phyloP scores from a whole-genome alignment of 306 rosid species.

The Cicer judaicum region DNA sequence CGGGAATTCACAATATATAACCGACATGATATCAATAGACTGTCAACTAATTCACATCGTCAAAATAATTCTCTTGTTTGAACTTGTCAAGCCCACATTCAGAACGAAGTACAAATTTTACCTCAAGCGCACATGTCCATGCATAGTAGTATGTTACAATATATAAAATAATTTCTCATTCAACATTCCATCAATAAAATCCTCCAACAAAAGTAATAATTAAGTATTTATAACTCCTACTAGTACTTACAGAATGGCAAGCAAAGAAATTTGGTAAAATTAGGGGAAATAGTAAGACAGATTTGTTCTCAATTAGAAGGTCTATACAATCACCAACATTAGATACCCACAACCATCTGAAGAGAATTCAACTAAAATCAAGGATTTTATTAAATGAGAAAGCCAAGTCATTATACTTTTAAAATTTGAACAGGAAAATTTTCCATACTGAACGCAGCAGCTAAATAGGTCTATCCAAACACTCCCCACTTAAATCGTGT shows the following conservation, averaged over 20 bases:
- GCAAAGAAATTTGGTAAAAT: not conserved
- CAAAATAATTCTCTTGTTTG: constrained; percentile 6
- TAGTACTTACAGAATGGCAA: constrained; percentile 10
- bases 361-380: constrained; percentile 32
- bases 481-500: constrained; percentile 14
- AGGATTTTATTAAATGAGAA: constrained; percentile 21
- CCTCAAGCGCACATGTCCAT: not conserved
- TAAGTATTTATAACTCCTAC: constrained; percentile 8
- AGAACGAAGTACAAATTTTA: not conserved
- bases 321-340: constrained; percentile 10
- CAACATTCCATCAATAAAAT: constrained; percentile 2
- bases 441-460: constrained; percentile 13
- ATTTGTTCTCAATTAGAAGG: constrained; percentile 5
- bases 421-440: constrained; percentile 26
- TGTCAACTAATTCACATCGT: constrained; percentile 25
- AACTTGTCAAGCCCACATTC: constrained; percentile 5
- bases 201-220: constrained; percentile 9
- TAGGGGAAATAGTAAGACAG: not conserved
- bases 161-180: constrained; percentile 1
- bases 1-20: constrained; percentile 39
- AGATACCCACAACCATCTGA: constrained; percentile 3
- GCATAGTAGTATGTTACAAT: not conserved
- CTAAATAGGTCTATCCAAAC: constrained; percentile 15
- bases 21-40: constrained; percentile 5
- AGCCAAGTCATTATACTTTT: constrained; percentile 21